Percentiles rank a stretch among this genome's conserved stretches.
Evolutionary conservation across 2,329 filamentous ascomycete species (phyloP).

Genomic region (Coleophoma cylindrospora): DNA sequence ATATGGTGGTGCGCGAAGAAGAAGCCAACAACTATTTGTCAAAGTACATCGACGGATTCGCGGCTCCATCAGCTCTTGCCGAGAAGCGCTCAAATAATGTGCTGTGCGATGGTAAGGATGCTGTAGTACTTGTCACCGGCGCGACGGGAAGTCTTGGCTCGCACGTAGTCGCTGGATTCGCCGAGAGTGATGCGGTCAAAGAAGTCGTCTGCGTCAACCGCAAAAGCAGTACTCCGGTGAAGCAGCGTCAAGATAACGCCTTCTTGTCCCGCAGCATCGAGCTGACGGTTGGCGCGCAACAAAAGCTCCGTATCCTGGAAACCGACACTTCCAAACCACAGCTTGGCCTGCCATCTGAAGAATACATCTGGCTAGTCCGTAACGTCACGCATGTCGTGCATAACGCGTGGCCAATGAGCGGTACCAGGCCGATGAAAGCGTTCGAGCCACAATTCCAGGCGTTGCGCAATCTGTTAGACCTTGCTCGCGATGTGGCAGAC

Average conservation of each 20-base stretch:
- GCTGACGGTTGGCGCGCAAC: conserved; percentile 7
- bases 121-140: conserved; percentile 27
- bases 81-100: too few species aligned
- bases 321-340: conserved; percentile 32
- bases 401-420: conserved; percentile 44
- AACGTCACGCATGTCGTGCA: conserved; percentile 43
- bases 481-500: conserved; percentile 24
- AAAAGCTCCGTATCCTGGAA: conserved; percentile 34
- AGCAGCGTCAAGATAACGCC: neutral
- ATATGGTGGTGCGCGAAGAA: neutral
- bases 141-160: conserved; percentile 30
- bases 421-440: conserved; percentile 25
- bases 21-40: neutral
- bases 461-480: conserved; percentile 35
- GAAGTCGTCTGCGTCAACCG: conserved; percentile 41
- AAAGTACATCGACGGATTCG: neutral
- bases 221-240: neutral
- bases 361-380: conserved; percentile 32
- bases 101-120: too few species aligned
- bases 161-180: conserved; percentile 25
- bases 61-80: too few species aligned
- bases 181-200: conserved; percentile 17
- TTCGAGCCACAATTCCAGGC: neutral
- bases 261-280: conserved; percentile 6
- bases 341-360: conserved; percentile 33